phyloP scores from a whole-genome alignment of 805 yeast species.

The Kazachstania taianensis region DNA sequence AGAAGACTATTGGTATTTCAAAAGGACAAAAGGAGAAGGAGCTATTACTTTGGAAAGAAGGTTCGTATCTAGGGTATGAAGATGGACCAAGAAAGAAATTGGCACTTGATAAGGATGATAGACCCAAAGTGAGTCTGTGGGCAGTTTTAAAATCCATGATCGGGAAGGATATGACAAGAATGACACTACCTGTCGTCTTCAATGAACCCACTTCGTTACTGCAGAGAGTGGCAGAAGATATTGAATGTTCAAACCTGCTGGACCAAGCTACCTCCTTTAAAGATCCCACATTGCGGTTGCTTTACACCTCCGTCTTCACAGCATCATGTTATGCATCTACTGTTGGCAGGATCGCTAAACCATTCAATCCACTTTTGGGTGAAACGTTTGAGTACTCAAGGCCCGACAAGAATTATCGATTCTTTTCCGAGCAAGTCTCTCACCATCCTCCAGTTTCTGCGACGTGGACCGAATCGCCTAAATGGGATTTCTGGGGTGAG shows the following conservation, averaged over 20 bases:
- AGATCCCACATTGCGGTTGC: slow-evolving; percentile 72
- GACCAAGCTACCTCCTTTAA: slow-evolving; percentile 65
- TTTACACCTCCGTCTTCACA: slow-evolving; percentile 86
- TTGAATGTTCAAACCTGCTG: slow-evolving; percentile 73
- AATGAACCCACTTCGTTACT: slow-evolving; percentile 89
- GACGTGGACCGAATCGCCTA: slow-evolving; percentile 68
- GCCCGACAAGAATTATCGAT: slow-evolving; percentile 77
- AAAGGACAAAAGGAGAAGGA: slow-evolving; percentile 22
- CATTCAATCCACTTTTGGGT: slow-evolving; percentile 89
- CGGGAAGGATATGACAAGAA: slow-evolving; percentile 94
- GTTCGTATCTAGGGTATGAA: slow-evolving; percentile 69
- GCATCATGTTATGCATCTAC: slow-evolving; percentile 93
- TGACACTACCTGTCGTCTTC: slow-evolving; percentile 94
- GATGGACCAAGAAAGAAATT: slow-evolving; percentile 65
- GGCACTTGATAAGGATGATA: slow-evolving; percentile 63
- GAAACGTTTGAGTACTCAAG: slow-evolving; percentile 89
- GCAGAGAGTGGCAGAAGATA: slow-evolving; percentile 90
- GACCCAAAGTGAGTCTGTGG: slow-evolving; percentile 89
- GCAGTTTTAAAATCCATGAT: slow-evolving; percentile 86
- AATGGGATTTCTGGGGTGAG: slow-evolving; percentile 94
- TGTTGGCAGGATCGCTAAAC: slow-evolving; percentile 84
- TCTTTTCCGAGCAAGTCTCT: slow-evolving; percentile 85
- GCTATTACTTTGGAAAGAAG: slow-evolving; percentile 27
- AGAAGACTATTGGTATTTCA: slow-evolving; percentile 7
- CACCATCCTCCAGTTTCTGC: slow-evolving; percentile 98